These are phyloP conservation scores for Calycina marina DNA, from an alignment of 2,329 filamentous ascomycete species.

Conservation along the genomic window DNA sequence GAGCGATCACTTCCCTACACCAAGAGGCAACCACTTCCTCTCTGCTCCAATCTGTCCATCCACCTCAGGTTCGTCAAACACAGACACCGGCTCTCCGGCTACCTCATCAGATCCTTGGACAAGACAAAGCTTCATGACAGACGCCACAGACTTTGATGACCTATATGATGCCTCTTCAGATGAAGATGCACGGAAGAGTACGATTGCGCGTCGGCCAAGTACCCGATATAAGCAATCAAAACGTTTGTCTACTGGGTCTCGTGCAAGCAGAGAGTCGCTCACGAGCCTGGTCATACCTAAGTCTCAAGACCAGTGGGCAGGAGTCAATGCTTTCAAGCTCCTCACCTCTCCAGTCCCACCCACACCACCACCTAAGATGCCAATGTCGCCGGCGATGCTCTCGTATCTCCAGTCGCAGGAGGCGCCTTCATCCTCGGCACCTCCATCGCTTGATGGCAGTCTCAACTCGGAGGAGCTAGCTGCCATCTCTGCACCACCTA, in stretches of 20 bases:
- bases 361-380: slow-evolving; percentile 51
- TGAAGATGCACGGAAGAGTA: slow-evolving; percentile 43
- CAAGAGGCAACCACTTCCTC: slow-evolving; percentile 51
- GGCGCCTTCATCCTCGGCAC: slow-evolving; percentile 61
- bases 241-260: slow-evolving; percentile 16
- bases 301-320: slow-evolving; percentile 30
- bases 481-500: slow-evolving; percentile 68
- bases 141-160: slow-evolving; percentile 67
- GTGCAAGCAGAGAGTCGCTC: slow-evolving; percentile 21
- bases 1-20: slow-evolving; percentile 53
- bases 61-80: slow-evolving; percentile 40
- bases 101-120: slow-evolving; percentile 46
- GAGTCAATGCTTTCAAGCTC: slow-evolving; percentile 31
- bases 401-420: slow-evolving; percentile 55
- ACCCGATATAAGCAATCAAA: slow-evolving; percentile 20
- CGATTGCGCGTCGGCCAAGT: slow-evolving; percentile 10
- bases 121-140: slow-evolving; percentile 45
- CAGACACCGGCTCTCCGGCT: slow-evolving; percentile 38
- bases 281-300: slow-evolving; percentile 36
- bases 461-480: slow-evolving; percentile 79
- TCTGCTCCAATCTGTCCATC: slow-evolving; percentile 47
- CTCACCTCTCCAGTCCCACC: slow-evolving; percentile 43
- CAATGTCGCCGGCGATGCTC: slow-evolving; percentile 62
- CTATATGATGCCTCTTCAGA: slow-evolving; percentile 71
- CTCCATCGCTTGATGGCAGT: slow-evolving; percentile 75